Conservation (phyloP, 73 alveolate species). For the Urostyla sp. region DNA sequence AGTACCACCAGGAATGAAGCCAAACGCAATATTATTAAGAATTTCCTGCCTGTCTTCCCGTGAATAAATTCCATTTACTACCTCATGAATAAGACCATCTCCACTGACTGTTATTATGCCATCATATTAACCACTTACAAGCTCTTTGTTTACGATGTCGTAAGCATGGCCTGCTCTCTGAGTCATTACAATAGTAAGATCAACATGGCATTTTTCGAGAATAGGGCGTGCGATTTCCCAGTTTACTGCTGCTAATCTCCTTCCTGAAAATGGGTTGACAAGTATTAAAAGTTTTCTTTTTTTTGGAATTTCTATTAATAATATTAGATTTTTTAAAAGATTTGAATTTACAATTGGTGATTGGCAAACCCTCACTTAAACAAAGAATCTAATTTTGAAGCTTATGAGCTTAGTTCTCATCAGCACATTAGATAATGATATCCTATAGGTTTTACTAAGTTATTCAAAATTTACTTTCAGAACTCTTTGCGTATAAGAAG, state of each 20-base stretch:
- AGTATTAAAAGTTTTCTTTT: slow-evolving; percentile 82
- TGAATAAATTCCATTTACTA: slow-evolving; percentile 86
- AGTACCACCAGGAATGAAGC: slow-evolving; percentile 93
- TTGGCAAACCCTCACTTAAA: no score
- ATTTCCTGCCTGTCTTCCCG: slow-evolving; percentile 78
- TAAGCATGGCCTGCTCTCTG: slow-evolving; percentile 85
- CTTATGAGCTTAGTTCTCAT: no score
- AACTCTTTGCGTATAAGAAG: no score
- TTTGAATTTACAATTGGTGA: neutral
- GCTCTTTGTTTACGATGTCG: slow-evolving; percentile 70
- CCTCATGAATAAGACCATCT: slow-evolving; percentile 95
- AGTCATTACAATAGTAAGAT: slow-evolving; percentile 71
- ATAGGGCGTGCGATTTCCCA: slow-evolving; percentile 86
- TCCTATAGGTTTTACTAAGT: no score
- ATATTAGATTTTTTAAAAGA: neutral
- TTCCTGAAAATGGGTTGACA: slow-evolving; percentile 89
- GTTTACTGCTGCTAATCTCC: slow-evolving; percentile 79
- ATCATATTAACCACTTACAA: slow-evolving; percentile 79
- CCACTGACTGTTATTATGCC: slow-evolving; percentile 91
- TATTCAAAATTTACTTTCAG: no score
- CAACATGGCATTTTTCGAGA: slow-evolving; percentile 73
- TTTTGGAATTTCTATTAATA: slow-evolving; percentile 56
- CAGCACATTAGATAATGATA: no score
- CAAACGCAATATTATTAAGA: slow-evolving; percentile 72
- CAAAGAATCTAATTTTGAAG: no score